Conservation (phyloP, 345 rosid species). For the Citrus inodora region DNA sequence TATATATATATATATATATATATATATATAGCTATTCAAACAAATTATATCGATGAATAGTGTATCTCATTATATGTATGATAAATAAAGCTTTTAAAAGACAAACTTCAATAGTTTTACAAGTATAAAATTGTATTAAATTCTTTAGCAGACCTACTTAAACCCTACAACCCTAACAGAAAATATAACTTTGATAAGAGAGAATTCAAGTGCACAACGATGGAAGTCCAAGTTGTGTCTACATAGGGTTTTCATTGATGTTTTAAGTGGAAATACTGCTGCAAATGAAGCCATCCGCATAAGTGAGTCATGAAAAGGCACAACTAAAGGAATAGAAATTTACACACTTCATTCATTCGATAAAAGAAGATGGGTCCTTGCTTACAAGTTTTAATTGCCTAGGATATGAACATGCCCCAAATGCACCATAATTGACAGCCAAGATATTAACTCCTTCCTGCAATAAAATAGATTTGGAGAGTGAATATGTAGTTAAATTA, state of each 20-base stretch:
- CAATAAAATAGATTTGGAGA: slow-evolving; percentile 7
- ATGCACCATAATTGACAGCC: slow-evolving; percentile 81
- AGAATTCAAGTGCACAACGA: too few species aligned
- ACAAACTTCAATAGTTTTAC: background rate
- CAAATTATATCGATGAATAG: too few species aligned
- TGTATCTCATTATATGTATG: too few species aligned
- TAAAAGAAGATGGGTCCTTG: background rate
- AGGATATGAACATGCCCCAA: slow-evolving; percentile 78
- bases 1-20: too few species aligned
- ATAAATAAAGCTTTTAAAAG: too few species aligned
- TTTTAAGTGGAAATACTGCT: background rate
- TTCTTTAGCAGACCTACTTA: background rate
- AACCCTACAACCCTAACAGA: background rate
- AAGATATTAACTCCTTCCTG: slow-evolving; percentile 82
- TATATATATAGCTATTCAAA: too few species aligned
- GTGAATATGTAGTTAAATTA: background rate
- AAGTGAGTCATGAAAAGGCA: background rate
- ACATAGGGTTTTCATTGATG: background rate
- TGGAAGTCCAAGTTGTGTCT: background rate
- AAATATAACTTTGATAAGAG: background rate
- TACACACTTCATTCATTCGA: background rate
- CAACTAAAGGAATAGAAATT: background rate
- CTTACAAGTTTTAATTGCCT: slow-evolving; percentile 74
- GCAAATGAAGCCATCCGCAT: background rate
- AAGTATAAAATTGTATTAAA: background rate